A percentile compares a stretch with the other conserved stretches of the same genome.
Conservation (phyloP, 805 yeast genomes). For the Jamesozyma piceae region DNA sequence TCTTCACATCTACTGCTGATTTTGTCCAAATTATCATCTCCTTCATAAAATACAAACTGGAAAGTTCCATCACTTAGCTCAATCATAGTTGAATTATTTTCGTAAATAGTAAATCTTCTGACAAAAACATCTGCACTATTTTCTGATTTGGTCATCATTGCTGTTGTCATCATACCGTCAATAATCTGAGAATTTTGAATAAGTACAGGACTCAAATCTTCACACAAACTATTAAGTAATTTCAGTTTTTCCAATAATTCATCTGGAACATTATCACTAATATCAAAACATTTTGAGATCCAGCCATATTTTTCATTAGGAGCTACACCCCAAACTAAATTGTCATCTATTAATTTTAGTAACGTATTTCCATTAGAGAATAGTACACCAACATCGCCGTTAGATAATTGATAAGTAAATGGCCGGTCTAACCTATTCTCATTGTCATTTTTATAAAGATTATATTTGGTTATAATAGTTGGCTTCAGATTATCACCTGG, state of each 20-base stretch:
- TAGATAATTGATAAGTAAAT: constrained; percentile 58
- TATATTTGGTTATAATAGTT: not conserved
- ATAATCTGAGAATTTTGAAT: not conserved
- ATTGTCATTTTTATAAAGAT: not conserved
- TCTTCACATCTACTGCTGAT: no score
- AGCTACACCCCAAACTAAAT: constrained; percentile 51
- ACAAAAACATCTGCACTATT: constrained; percentile 57
- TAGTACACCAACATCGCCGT: constrained; percentile 83
- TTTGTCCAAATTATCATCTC: no score
- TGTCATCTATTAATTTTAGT: constrained; percentile 50
- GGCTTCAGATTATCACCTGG: not conserved
- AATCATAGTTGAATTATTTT: constrained; percentile 63
- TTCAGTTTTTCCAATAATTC: constrained; percentile 58
- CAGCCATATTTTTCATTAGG: constrained; percentile 40
- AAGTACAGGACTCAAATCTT: constrained; percentile 40
- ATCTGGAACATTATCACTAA: constrained; percentile 33
- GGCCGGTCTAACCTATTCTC: not conserved
- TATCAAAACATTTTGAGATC: constrained; percentile 36
- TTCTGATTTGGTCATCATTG: no score
- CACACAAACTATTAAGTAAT: constrained; percentile 71
- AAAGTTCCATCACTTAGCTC: constrained; percentile 81
- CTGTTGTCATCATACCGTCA: constrained; percentile 34
- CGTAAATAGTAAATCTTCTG: constrained; percentile 67
- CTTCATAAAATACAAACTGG: constrained; percentile 90
- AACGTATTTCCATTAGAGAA: constrained; percentile 76